Base-by-base conservation (phyloP, 495 filamentous ascomycete species). In the Talaromyces wortmannii region DNA sequence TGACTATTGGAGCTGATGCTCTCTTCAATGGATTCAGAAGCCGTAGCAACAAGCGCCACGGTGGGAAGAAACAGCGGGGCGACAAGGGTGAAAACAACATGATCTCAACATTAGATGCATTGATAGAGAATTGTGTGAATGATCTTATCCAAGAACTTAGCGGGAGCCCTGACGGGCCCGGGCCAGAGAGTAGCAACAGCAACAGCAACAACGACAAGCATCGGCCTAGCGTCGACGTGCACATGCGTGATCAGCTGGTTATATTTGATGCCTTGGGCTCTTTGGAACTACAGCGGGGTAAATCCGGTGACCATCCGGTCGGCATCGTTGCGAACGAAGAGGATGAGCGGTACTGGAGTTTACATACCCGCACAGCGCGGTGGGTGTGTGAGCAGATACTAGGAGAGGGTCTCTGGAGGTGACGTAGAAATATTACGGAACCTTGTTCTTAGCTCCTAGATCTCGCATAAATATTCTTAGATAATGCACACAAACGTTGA, bases 201-300 rank as follows among this genome's bases (percentile, higher is more conserved):
- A 15, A 13, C 31, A 5, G 50, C 17, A 15, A 15, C 50, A n/a
- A n/a, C n/a, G 12, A 23, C 23, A 45, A 10, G 18, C 51, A 55
- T 44, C 63, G 57, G 42, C 59, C 71, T 0, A 72, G 69, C 53
- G 81, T 91, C 7, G 90, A 95, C 64, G 78, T 82, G 62, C 73
- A 83, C 60, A 80, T 92, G 64, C 80, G 88, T 65, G 91, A 95
- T 67, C 91, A 95, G 61, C 61, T 95, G 49, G 81, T 92, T 2
- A 76, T 94, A 4, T 95, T 92, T 61, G 89, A 95, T 63, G 86
- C 85, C 30, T 70, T 96, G 45, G 86, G 64, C 8, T 30, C 65
- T 17, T 50, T 60, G 8, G 31, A 58, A 46, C n/a, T 8, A 33
- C 10, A 16, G 11, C 16, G 44, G 52, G 12, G 50, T 36, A 12